Conservation (phyloP, 1,139 yeast species). For the Nakaseomyces nivariensis region DNA sequence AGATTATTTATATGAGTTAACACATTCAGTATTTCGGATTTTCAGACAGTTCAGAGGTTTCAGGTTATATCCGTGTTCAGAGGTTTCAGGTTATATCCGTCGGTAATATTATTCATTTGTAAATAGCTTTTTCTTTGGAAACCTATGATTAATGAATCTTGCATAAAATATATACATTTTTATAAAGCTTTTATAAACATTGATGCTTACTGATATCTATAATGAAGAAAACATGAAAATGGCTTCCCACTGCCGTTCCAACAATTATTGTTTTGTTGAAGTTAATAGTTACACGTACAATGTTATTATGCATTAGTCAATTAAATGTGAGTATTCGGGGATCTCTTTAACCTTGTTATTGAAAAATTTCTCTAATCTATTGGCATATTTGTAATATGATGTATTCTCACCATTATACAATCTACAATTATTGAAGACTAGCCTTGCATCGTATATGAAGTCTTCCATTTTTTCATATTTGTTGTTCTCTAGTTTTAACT, state of each 20-base stretch:
- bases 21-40: background rate
- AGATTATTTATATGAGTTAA: slow-evolving; percentile 35
- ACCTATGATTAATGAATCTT: background rate
- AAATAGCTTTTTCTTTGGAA: background rate
- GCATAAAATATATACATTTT: background rate
- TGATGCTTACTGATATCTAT: background rate
- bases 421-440: slow-evolving; percentile 84
- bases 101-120: background rate
- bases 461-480: slow-evolving; percentile 86
- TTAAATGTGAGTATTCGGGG: slow-evolving; percentile 34
- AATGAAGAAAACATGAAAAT: background rate
- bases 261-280: background rate
- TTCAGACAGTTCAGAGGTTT: background rate
- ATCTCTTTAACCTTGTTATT: slow-evolving; percentile 69
- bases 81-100: background rate
- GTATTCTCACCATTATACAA: slow-evolving; percentile 83
- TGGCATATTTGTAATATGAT: slow-evolving; percentile 85
- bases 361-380: slow-evolving; percentile 82
- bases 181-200: background rate
- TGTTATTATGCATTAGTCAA: slow-evolving; percentile 18
- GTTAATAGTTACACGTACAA: background rate
- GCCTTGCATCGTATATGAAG: slow-evolving; percentile 76
- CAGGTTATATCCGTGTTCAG: background rate
- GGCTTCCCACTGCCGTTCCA: too few species aligned
- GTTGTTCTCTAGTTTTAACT: slow-evolving; percentile 82